These are phyloP conservation scores for Candida schatavii DNA, from an alignment of 805 yeast genomes.

Conservation along the genomic window DNA sequence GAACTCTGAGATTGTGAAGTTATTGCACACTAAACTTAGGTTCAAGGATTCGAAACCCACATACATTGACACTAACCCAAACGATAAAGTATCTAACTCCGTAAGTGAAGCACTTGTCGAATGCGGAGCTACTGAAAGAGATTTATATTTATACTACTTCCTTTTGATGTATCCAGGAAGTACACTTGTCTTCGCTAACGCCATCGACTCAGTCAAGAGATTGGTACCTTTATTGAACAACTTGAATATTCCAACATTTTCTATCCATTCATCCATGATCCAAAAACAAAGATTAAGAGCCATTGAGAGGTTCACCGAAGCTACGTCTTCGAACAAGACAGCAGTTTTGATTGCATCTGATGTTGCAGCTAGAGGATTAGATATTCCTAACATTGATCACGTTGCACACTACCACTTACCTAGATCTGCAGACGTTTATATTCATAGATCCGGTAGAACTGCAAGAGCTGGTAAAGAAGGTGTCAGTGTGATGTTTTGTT, in stretches of 20 bases:
- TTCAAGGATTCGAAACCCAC: constrained; percentile 67
- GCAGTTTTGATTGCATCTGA: constrained; percentile 88
- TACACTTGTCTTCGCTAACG: constrained; percentile 87
- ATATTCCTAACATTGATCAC: constrained; percentile 85
- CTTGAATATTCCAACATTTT: constrained; percentile 65
- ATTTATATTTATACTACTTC: constrained; percentile 85
- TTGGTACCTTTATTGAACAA: constrained; percentile 71
- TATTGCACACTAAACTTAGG: constrained; percentile 66
- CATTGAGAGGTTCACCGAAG: constrained; percentile 71
- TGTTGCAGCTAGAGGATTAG: constrained; percentile 97
- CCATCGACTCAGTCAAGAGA: constrained; percentile 92
- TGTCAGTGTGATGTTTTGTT: constrained; percentile 89
- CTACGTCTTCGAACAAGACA: constrained; percentile 45
- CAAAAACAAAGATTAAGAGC: constrained; percentile 90
- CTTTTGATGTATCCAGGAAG: constrained; percentile 82
- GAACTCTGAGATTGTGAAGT: constrained; percentile 58
- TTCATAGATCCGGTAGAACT: constrained; percentile 98
- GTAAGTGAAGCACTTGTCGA: constrained; percentile 86
- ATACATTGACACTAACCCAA: constrained; percentile 84
- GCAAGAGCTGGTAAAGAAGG: constrained; percentile 94
- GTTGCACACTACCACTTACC: constrained; percentile 96
- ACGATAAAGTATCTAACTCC: constrained; percentile 68
- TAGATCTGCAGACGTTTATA: constrained; percentile 87
- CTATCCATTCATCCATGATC: constrained; percentile 90
- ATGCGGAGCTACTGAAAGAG: constrained; percentile 88